Percentiles rank a stretch among this genome's conserved stretches.
Conservation (phyloP, 1,139 yeast genomes). For the Scheffersomyces illinoinensis region DNA sequence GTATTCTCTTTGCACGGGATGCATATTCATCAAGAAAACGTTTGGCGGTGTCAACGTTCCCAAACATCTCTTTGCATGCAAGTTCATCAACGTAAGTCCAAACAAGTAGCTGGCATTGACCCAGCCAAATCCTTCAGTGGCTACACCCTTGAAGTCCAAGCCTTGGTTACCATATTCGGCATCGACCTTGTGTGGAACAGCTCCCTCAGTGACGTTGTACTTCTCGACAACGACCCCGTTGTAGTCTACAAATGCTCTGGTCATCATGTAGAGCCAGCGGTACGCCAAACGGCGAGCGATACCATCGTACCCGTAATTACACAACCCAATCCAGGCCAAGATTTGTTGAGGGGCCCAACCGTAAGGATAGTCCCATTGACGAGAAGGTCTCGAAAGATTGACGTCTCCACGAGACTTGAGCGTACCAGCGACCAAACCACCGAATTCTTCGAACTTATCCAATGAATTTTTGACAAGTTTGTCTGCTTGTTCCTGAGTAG, state of each 20-base stretch:
- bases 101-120: constrained; percentile 83
- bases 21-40: constrained; percentile 59
- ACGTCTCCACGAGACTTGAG: constrained; percentile 72
- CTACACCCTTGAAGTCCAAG: constrained; percentile 86
- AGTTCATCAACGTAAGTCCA: constrained; percentile 70
- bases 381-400: constrained; percentile 69
- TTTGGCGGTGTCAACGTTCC: constrained; percentile 84
- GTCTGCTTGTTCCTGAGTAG: constrained; percentile 74
- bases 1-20: constrained; percentile 39
- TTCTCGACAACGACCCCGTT: constrained; percentile 97
- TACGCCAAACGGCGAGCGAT: constrained; percentile 74
- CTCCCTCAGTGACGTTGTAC: constrained; percentile 82
- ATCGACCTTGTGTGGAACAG: constrained; percentile 87
- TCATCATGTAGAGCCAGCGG: constrained; percentile 88
- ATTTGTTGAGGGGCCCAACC: constrained; percentile 99
- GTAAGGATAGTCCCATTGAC: constrained; percentile 98
- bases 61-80: constrained; percentile 72
- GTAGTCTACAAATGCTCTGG: constrained; percentile 88
- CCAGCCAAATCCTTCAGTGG: constrained; percentile 98
- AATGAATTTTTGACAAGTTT: constrained; percentile 59
- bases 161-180: constrained; percentile 99
- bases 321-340: constrained; percentile 86
- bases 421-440: constrained; percentile 90
- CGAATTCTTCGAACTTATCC: constrained; percentile 77
- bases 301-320: constrained; percentile 67